Conservation (phyloP, 352 stramenopile species). For the Globisporangium canariense region DNA sequence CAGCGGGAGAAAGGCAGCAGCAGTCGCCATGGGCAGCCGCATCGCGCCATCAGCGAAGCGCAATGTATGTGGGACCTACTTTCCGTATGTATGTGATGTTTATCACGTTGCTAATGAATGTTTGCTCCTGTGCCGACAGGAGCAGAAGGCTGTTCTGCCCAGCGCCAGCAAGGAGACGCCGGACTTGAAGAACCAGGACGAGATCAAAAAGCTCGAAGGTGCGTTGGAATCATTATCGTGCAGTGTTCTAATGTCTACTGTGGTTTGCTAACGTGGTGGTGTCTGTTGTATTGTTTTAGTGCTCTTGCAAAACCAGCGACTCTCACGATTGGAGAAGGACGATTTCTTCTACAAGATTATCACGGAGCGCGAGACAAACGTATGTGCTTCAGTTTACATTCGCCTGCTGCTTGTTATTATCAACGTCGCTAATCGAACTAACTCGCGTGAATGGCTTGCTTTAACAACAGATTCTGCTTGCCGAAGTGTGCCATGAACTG, state of each 20-base stretch:
- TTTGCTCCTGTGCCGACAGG: not conserved
- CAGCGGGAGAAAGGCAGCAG: slow-evolving; percentile 10
- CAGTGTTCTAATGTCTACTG: not conserved
- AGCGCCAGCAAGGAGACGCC: slow-evolving; percentile 10
- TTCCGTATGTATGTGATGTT: not conserved
- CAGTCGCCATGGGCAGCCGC: not conserved
- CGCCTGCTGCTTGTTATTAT: not conserved
- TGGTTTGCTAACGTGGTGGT: not conserved
- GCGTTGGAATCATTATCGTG: not conserved
- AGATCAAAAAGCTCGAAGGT: slow-evolving; percentile 55
- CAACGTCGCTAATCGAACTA: not conserved
- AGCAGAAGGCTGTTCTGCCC: slow-evolving; percentile 1
- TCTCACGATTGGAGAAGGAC: slow-evolving; percentile 35
- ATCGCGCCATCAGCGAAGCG: not conserved
- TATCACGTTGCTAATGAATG: not conserved
- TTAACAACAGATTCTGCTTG: slow-evolving; percentile 39
- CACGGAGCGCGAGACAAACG: slow-evolving; percentile 40
- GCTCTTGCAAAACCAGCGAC: slow-evolving; percentile 33
- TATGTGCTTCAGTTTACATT: slow-evolving; percentile 14
- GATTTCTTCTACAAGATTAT: slow-evolving; percentile 41
- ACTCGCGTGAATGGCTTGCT: slow-evolving; percentile 3
- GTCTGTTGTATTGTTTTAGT: slow-evolving; percentile 19
- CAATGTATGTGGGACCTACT: slow-evolving; percentile 1
- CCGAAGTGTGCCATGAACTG: slow-evolving; percentile 58
- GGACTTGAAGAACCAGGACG: slow-evolving; percentile 26